phyloP scores from a whole-genome alignment of 768 basidiomycete genomes.

The Candolleomyces efflorescens region DNA sequence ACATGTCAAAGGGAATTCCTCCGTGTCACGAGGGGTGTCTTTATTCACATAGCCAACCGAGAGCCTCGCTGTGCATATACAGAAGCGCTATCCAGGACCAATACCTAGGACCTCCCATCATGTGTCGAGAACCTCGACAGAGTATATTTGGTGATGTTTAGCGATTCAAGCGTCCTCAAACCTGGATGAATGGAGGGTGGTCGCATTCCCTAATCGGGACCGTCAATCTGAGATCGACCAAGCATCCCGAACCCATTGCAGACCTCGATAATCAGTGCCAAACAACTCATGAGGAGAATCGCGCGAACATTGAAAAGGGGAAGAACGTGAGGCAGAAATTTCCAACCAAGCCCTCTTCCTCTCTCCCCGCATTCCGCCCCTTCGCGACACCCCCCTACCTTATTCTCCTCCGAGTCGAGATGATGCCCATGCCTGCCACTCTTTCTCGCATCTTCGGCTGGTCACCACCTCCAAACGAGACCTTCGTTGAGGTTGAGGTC shows the following conservation, averaged over 20 bases:
- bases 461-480: slow-evolving; percentile 24
- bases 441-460: slow-evolving; percentile 22
- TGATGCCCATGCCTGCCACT: slow-evolving; percentile 2
- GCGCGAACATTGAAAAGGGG: slow-evolving; percentile 9
- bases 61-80: no score
- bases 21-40: no score
- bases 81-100: no score
- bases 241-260: slow-evolving; percentile 5
- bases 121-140: background rate
- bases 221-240: slow-evolving; percentile 3
- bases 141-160: slow-evolving; percentile 7
- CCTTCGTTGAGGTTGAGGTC: slow-evolving; percentile 21
- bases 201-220: slow-evolving; percentile 5
- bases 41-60: no score
- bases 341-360: background rate
- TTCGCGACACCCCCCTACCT: background rate
- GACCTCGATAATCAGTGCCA: slow-evolving; percentile 5
- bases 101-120: no score
- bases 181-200: slow-evolving; percentile 5
- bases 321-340: background rate
- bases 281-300: slow-evolving; percentile 3
- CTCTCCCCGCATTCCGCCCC: background rate
- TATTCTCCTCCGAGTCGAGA: background rate
- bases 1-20: no score
- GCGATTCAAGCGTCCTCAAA: background rate